Evolutionary conservation across 1,284 basidiomycete species (phyloP).

Genomic region (Cerrena zonata): DNA sequence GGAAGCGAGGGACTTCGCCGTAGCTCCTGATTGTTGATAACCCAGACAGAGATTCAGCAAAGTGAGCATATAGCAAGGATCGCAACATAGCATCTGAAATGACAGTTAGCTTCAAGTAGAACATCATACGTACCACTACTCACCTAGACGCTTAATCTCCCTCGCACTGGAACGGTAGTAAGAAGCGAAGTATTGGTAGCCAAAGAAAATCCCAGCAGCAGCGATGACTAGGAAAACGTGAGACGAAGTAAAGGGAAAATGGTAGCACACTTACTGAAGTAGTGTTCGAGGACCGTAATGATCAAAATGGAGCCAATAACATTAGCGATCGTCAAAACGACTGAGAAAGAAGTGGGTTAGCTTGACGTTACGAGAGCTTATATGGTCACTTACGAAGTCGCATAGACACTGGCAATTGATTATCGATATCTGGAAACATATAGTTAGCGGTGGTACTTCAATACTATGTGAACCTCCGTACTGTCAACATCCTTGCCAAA

Average conservation of each 20-base stretch:
- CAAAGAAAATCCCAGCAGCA: slow-evolving; percentile 40
- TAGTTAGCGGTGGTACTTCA: slow-evolving; percentile 3
- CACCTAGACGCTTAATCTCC: slow-evolving; percentile 66
- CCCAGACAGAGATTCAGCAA: slow-evolving; percentile 75
- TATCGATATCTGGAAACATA: slow-evolving; percentile 49
- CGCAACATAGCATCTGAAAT: slow-evolving; percentile 56
- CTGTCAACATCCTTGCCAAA: slow-evolving; percentile 64
- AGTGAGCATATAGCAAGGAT: slow-evolving; percentile 72
- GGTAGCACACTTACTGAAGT: slow-evolving; percentile 49
- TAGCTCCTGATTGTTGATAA: slow-evolving; percentile 74
- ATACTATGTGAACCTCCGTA: slow-evolving; percentile 22
- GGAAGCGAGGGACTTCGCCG: slow-evolving; percentile 57
- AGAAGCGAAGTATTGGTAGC: slow-evolving; percentile 50
- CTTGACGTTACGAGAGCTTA: background rate
- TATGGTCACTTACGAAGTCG: slow-evolving; percentile 45
- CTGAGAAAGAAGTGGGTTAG: slow-evolving; percentile 25
- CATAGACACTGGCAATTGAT: slow-evolving; percentile 57
- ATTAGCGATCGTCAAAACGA: slow-evolving; percentile 43
- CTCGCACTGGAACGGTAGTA: slow-evolving; percentile 67
- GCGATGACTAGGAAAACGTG: slow-evolving; percentile 39
- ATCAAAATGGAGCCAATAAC: slow-evolving; percentile 59
- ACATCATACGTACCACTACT: slow-evolving; percentile 18
- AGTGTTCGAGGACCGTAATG: slow-evolving; percentile 65
- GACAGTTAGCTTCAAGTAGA: slow-evolving; percentile 16
- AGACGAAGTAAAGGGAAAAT: background rate